Conservation (phyloP, 1,284 basidiomycete genomes). For the Sporisorium iseilematis-ciliati region DNA sequence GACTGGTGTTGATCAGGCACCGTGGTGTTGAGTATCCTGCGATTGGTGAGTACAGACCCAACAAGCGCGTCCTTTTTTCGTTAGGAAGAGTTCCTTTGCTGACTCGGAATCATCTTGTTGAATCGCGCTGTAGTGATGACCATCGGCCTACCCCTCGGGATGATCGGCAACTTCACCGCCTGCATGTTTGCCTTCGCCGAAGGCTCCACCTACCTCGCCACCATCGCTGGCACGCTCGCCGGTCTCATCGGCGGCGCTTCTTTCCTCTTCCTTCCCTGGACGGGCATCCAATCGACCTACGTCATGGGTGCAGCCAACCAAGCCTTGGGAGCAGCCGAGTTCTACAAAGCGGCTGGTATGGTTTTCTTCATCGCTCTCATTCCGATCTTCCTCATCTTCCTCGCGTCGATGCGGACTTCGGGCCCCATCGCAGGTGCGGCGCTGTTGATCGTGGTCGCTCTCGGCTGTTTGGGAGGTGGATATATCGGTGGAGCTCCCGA, state of each 20-base stretch:
- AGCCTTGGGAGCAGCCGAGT: conserved; percentile 16
- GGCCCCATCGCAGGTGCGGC: conserved; percentile 32
- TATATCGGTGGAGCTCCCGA: conserved; percentile 33
- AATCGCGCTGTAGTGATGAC: conserved; percentile 23
- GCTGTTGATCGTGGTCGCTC: conserved; percentile 45
- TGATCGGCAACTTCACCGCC: conserved; percentile 56
- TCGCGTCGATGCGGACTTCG: conserved; percentile 45
- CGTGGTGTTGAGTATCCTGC: conserved; percentile 36
- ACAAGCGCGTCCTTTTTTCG: not conserved
- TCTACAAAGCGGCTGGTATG: conserved; percentile 40
- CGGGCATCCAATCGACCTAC: conserved; percentile 51
- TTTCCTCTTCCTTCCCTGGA: conserved; percentile 58
- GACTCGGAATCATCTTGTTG: not conserved
- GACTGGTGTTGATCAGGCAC: conserved; percentile 27
- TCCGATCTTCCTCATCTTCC: conserved; percentile 55
- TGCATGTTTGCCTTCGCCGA: conserved; percentile 54
- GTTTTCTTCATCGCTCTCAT: conserved; percentile 51
- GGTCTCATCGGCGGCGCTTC: conserved; percentile 42
- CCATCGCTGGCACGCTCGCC: conserved; percentile 38
- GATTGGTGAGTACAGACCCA: conserved; percentile 26
- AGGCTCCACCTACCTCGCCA: conserved; percentile 56
- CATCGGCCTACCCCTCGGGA: conserved; percentile 51
- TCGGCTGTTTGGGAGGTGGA: conserved; percentile 33
- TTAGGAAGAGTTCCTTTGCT: not conserved
- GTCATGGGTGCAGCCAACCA: conserved; percentile 27